Evolutionary conservation across 768 basidiomycete species (phyloP), one percentile per base, ranked within the genome.

Genomic region (Mycena capillaripes): DNA sequence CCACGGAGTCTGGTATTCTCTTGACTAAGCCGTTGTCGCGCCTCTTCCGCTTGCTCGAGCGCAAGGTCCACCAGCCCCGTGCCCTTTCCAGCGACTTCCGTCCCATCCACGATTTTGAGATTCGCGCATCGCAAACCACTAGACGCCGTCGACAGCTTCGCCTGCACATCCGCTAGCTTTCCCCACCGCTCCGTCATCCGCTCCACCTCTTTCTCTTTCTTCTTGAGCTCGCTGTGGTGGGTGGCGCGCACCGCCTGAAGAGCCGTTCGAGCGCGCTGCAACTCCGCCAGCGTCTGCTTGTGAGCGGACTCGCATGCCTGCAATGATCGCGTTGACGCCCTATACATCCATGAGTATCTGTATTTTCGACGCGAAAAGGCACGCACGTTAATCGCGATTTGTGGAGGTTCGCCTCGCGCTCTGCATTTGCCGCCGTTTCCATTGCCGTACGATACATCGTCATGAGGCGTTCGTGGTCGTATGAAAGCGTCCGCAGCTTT

Each of bases 171-270:
- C 7, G 89, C 82, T 21, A 96, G 79, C 78, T 91, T 95, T 32
- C 85, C 83, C 93, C 93, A 95, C 73, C 89, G 90, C 58, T 96
- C 95, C 30, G 88, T 74, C 78, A 93, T 90, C 21, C 90, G 87
- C 76, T 96, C 95, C 21, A 91, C 81, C 46, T 96, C 95, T 74
- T 92, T 92, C 75, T 97, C 95, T 76, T 89, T 89, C 85, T 93
- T 93, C 86, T 92, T 95, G 38, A 95, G 79, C 78, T 96, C 95
- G 40, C 86, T 85, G 67, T 89, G 86, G 72, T 95, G 89, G 0
- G 91, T 88, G 46, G 90, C 85, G 29, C 95, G 90, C 16, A 94
- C 83, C 12, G 89, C 89, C 73, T 94, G 93, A 14, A 96, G 77
- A 0, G 90, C 80, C 1, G 89, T 88, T 53, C 92, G 89, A n/a